phyloP scores from a whole-genome alignment of 345 rosid species.

The Clausena lansium region DNA sequence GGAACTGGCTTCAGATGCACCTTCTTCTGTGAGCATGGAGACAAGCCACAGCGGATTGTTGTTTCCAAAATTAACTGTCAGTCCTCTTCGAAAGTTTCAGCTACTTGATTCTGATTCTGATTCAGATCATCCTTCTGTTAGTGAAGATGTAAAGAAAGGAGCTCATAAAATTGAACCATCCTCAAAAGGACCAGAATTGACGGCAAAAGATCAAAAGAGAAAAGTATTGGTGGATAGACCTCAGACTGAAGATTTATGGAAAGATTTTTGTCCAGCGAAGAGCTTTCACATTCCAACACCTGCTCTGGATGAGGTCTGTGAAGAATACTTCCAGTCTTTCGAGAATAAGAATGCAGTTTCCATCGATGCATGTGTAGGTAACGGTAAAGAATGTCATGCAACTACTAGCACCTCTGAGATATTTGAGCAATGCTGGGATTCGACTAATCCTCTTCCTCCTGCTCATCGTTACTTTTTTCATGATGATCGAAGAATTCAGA shows the following conservation, averaged over 20 bases:
- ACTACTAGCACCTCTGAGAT: constrained; percentile 19
- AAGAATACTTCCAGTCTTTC: constrained; percentile 67
- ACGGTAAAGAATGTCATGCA: constrained; percentile 13
- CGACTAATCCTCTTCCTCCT: constrained; percentile 52
- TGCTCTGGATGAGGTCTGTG: constrained; percentile 72
- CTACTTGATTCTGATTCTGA: constrained; percentile 77
- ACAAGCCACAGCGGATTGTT: constrained; percentile 30
- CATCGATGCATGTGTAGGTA: constrained; percentile 17
- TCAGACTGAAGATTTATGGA: constrained; percentile 58
- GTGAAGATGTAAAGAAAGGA: constrained; percentile 26
- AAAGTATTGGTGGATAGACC: constrained; percentile 22
- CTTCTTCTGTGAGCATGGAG: constrained; percentile 39
- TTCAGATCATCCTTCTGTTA: constrained; percentile 46
- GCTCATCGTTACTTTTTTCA: constrained; percentile 77
- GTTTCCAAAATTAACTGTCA: constrained; percentile 51
- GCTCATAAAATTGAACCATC: constrained; percentile 26
- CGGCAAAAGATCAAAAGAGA: constrained; percentile 33
- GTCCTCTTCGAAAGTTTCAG: constrained; percentile 88
- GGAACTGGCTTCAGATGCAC: constrained; percentile 36
- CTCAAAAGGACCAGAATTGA: constrained; percentile 25
- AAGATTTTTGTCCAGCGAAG: constrained; percentile 51
- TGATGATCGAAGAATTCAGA: constrained; percentile 62
- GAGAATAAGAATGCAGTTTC: constrained; percentile 30
- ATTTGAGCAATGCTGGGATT: constrained; percentile 35
- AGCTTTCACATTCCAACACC: constrained; percentile 59